A percentile compares a stretch with the other conserved stretches of the same genome.
Conservation (phyloP, 176 grass and related monocot species). For the Metroxylon sagu region DNA sequence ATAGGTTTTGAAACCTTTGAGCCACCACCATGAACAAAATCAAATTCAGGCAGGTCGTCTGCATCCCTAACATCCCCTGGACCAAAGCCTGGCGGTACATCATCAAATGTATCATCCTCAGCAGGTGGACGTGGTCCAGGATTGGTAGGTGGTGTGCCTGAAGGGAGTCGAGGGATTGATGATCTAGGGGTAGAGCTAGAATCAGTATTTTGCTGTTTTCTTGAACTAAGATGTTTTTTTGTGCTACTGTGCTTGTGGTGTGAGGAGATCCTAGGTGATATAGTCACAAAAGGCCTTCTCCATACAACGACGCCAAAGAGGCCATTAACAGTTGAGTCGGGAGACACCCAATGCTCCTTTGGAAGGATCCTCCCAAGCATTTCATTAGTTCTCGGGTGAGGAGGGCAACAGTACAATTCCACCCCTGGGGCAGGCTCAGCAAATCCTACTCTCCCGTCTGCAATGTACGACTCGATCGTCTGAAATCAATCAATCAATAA, state of each 20-base stretch:
- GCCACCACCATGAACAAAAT: slow-evolving; percentile 21
- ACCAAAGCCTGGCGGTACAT: slow-evolving; percentile 40
- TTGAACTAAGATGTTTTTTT: slow-evolving; percentile 22
- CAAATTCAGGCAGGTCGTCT: slow-evolving; percentile 49
- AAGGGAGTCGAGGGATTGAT: slow-evolving; percentile 11
- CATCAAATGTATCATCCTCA: slow-evolving; percentile 23
- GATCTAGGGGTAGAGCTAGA: slow-evolving; percentile 17
- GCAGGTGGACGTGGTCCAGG: not conserved
- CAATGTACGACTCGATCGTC: slow-evolving; percentile 48
- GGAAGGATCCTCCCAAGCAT: slow-evolving; percentile 39
- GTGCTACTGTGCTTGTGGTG: slow-evolving; percentile 27
- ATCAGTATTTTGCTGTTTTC: slow-evolving; percentile 39
- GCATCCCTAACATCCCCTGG: slow-evolving; percentile 32
- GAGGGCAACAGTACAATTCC: slow-evolving; percentile 63
- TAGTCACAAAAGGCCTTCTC: slow-evolving; percentile 25
- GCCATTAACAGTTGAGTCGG: slow-evolving; percentile 4
- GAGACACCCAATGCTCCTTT: slow-evolving; percentile 32
- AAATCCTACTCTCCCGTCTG: slow-evolving; percentile 54
- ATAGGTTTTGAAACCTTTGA: slow-evolving; percentile 8
- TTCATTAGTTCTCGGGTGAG: slow-evolving; percentile 34
- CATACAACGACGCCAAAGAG: slow-evolving; percentile 58
- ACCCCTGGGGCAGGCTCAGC: slow-evolving; percentile 37
- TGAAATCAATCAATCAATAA: slow-evolving; percentile 24
- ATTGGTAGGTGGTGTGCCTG: slow-evolving; percentile 19
- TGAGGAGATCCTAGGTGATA: slow-evolving; percentile 26